A percentile compares a stretch with the other conserved stretches of the same genome.
phyloP scores from a whole-genome alignment of 2,329 filamentous ascomycete species.

The Pezicula radicicola region DNA sequence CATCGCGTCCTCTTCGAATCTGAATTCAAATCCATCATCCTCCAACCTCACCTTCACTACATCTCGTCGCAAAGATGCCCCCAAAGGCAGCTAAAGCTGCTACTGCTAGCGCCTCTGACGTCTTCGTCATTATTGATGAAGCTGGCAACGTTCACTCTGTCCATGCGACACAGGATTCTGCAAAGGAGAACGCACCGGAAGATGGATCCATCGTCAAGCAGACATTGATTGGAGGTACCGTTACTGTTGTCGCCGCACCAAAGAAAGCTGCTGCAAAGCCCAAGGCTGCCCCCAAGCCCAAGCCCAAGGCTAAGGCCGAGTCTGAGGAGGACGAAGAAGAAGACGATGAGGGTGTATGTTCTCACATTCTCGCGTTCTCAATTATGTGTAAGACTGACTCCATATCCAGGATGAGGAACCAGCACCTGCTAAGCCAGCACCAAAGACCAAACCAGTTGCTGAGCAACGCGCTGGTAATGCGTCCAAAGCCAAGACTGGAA shows the following conservation, averaged over 20 bases:
- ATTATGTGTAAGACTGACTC: too few species aligned
- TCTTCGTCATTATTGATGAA: constrained; percentile 9
- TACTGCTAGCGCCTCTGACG: background rate
- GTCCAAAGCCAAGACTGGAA: constrained; percentile 8
- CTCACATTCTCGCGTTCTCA: too few species aligned
- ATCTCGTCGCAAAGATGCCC: constrained; percentile 9
- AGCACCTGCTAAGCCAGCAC: constrained; percentile 5
- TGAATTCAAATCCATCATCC: background rate
- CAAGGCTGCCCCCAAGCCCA: background rate
- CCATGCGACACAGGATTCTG: constrained; percentile 12
- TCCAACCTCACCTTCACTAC: background rate
- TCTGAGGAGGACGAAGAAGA: constrained; percentile 1
- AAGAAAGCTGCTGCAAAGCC: background rate
- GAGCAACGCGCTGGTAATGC: constrained; percentile 18
- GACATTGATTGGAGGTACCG: constrained; percentile 7
- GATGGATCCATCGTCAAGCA: background rate
- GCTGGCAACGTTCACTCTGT: constrained; percentile 7
- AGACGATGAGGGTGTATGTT: background rate
- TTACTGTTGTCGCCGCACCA: constrained; percentile 5
- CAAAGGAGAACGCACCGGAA: constrained; percentile 4
- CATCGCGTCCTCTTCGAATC: background rate
- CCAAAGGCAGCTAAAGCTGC: constrained; percentile 8
- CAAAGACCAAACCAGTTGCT: constrained; percentile 18
- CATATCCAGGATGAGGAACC: background rate
- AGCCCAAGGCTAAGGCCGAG: constrained; percentile 4